Evolutionary conservation across 1,284 basidiomycete species (phyloP).

Genomic region (Coriolopsis trogii): DNA sequence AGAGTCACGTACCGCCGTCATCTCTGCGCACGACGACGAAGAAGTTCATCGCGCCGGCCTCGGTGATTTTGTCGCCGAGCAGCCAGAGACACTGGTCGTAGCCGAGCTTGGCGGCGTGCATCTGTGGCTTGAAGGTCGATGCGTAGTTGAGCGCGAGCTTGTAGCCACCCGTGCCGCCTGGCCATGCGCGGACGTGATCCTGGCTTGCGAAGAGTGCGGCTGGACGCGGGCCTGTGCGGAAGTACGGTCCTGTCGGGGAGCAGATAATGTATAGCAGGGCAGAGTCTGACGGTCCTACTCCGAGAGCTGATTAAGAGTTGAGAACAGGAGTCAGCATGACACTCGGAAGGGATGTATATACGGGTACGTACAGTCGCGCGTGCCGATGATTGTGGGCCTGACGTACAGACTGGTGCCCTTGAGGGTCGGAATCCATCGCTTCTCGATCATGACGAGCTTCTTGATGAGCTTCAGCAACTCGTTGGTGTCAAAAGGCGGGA

Average conservation of each 20-base stretch:
- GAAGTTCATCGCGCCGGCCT: constrained; percentile 68
- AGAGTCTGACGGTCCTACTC: constrained; percentile 69
- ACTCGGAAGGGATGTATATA: constrained; percentile 19
- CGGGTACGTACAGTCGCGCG: constrained; percentile 62
- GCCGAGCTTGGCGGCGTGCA: constrained; percentile 63
- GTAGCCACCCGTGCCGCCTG: constrained; percentile 73
- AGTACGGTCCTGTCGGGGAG: constrained; percentile 74
- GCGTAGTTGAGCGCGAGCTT: constrained; percentile 76
- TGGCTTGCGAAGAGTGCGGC: constrained; percentile 73
- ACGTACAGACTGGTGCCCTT: constrained; percentile 82
- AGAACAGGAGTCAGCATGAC: too few species aligned
- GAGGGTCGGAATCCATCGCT: constrained; percentile 73
- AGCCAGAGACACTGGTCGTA: constrained; percentile 76
- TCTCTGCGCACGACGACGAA: constrained; percentile 52
- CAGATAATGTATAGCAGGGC: constrained; percentile 75
- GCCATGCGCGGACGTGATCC: constrained; percentile 80
- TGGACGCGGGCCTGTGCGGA: constrained; percentile 61
- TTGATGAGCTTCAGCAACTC: constrained; percentile 72
- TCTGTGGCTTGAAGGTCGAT: constrained; percentile 69
- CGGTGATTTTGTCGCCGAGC: constrained; percentile 42
- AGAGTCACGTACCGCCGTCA: constrained; percentile 49
- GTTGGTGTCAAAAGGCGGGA: constrained; percentile 65
- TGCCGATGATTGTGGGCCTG: constrained; percentile 86
- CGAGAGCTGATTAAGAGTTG: constrained; percentile 48
- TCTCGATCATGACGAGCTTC: constrained; percentile 67